A percentile compares a stretch with the other conserved stretches of the same genome.
These are phyloP conservation scores for Hyaloraphidium curvatum DNA, from an alignment of 192 early-diverging fungal genomes.

Conservation along the genomic window DNA sequence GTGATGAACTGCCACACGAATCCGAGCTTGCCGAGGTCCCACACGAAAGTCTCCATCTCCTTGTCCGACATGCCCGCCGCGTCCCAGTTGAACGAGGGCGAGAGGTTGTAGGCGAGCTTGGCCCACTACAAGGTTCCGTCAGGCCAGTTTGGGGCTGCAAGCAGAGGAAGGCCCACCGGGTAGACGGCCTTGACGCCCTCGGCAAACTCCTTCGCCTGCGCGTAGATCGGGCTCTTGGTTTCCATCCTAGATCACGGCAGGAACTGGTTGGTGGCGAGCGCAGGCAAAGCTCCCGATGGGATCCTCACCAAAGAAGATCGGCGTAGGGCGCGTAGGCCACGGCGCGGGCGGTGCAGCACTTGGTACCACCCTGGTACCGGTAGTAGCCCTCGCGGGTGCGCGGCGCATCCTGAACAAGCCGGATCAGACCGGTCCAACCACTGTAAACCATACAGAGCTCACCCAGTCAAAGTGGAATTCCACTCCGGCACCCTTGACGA, in stretches of 20 bases:
- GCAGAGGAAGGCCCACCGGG: too few relatives aligned
- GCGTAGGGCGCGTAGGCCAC: slow-evolving; percentile 72
- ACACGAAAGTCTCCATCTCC: slow-evolving; percentile 68
- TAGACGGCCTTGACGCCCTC: slow-evolving; percentile 55
- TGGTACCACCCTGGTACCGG: slow-evolving; percentile 88
- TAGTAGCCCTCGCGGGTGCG: slow-evolving; percentile 89
- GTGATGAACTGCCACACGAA: slow-evolving; percentile 88
- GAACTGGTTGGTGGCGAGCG: too few relatives aligned
- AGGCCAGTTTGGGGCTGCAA: too few relatives aligned
- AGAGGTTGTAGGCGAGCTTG: slow-evolving; percentile 90
- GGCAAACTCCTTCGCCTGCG: slow-evolving; percentile 81
- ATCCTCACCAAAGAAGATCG: slow-evolving; percentile 83
- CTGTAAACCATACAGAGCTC: too few relatives aligned
- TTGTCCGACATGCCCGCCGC: slow-evolving; percentile 82
- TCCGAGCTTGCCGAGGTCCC: slow-evolving; percentile 26
- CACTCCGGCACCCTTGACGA: slow-evolving; percentile 53
- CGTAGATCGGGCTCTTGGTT: slow-evolving; percentile 81
- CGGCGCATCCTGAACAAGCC: too few relatives aligned
- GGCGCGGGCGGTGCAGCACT: slow-evolving; percentile 64
- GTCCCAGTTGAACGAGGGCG: slow-evolving; percentile 97
- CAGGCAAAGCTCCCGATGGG: too few relatives aligned
- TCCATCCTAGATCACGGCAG: too few relatives aligned
- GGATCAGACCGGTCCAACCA: too few relatives aligned
- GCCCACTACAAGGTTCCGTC: too few relatives aligned
- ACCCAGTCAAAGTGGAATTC: slow-evolving; percentile 75